Percentiles rank a stretch among this genome's conserved stretches.
Evolutionary conservation across 768 basidiomycete genomes (phyloP).

Genomic region (Hygrophoropsis aurantiaca): DNA sequence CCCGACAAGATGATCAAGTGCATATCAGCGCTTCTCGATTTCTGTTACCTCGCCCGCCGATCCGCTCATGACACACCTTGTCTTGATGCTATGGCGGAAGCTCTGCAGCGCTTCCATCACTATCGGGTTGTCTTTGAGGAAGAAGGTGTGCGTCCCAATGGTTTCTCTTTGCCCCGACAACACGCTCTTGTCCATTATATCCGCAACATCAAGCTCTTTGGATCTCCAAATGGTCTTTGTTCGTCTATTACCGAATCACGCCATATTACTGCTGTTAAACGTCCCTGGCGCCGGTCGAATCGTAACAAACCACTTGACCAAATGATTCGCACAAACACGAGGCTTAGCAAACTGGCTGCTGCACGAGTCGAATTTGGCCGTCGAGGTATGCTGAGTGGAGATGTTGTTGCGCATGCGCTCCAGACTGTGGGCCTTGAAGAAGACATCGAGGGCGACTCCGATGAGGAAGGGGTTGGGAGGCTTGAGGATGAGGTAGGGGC

Average conservation of each 20-base stretch:
- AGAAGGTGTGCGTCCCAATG: slow-evolving; percentile 12
- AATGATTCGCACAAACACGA: slow-evolving; percentile 29
- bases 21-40: slow-evolving; percentile 21
- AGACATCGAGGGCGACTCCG: too few species aligned
- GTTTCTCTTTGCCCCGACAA: slow-evolving; percentile 26
- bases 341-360: slow-evolving; percentile 23
- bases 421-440: too few species aligned
- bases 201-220: slow-evolving; percentile 21
- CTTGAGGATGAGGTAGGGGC: slow-evolving; percentile 4
- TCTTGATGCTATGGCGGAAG: slow-evolving; percentile 9
- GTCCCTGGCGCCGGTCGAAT: slow-evolving; percentile 31
- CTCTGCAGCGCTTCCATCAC: slow-evolving; percentile 9
- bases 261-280: slow-evolving; percentile 35
- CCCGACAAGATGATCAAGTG: slow-evolving; percentile 16
- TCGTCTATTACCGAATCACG: too few species aligned
- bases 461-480: too few species aligned
- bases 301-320: slow-evolving; percentile 21
- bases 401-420: not conserved
- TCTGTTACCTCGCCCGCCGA: slow-evolving; percentile 22
- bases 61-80: slow-evolving; percentile 8
- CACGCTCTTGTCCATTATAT: slow-evolving; percentile 30
- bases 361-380: slow-evolving; percentile 14
- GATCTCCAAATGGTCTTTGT: slow-evolving; percentile 32
- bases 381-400: slow-evolving; percentile 15
- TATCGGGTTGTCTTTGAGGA: slow-evolving; percentile 16